These are phyloP conservation scores for Goffeauzyma gilvescens DNA, from an alignment of 768 basidiomycete genomes.

Conservation along the genomic window DNA sequence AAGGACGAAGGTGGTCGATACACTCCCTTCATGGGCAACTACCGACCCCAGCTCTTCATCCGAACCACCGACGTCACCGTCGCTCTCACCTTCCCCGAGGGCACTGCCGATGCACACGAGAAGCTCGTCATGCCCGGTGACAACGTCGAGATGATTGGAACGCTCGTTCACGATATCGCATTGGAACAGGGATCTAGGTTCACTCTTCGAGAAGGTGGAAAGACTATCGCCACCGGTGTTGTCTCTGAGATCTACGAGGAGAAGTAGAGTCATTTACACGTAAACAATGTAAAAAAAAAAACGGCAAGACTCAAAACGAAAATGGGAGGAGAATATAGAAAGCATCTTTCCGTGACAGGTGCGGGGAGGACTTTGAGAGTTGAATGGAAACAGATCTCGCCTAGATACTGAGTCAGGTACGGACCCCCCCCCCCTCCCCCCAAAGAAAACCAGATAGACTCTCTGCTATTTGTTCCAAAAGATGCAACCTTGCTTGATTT, in stretches of 20 bases:
- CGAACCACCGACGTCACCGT: conserved; percentile 89
- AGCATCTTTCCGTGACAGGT: too few species aligned
- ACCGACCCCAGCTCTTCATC: conserved; percentile 85
- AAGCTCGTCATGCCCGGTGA: conserved; percentile 99
- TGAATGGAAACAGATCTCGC: too few species aligned
- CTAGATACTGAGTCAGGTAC: too few species aligned
- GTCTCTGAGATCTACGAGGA: conserved; percentile 64
- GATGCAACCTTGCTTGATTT: too few species aligned
- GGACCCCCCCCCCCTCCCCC: too few species aligned
- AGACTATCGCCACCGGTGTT: conserved; percentile 86
- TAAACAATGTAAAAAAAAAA: too few species aligned
- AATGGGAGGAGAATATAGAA: too few species aligned
- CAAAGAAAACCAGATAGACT: too few species aligned
- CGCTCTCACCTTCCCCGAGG: conserved; percentile 65
- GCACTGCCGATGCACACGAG: conserved; percentile 56
- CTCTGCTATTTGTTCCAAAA: too few species aligned
- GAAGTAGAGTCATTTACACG: too few species aligned
- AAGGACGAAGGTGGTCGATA: conserved; percentile 54
- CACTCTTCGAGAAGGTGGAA: conserved; percentile 85
- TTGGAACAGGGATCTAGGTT: conserved; percentile 78
- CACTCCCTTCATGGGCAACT: conserved; percentile 67
- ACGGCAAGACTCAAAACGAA: too few species aligned
- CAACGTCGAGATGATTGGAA: conserved; percentile 80
- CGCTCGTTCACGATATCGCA: conserved; percentile 66
- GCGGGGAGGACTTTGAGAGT: too few species aligned